Percentiles rank a stretch among this genome's conserved stretches.
phyloP scores from a whole-genome alignment of 805 yeast species.

The Candida namnaoensis region DNA sequence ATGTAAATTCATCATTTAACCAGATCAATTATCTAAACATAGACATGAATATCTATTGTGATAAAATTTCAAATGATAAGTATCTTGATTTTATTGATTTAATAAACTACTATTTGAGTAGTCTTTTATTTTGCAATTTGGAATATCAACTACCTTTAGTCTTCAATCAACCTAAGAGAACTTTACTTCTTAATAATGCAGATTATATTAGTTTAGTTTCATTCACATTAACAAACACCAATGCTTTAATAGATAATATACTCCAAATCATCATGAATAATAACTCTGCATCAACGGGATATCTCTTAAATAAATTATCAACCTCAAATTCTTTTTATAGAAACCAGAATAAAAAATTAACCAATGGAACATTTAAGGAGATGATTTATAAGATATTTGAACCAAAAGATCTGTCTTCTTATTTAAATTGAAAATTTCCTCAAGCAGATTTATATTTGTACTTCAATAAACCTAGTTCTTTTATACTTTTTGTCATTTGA shows the following conservation, averaged over 20 bases:
- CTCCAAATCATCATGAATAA: slow-evolving; percentile 11
- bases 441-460: slow-evolving; percentile 21
- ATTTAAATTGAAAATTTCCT: no score
- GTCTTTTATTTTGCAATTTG: slow-evolving; percentile 20
- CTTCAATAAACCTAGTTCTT: slow-evolving; percentile 15
- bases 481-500: slow-evolving; percentile 5
- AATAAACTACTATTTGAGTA: slow-evolving; percentile 17
- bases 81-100: slow-evolving; percentile 3
- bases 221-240: slow-evolving; percentile 11
- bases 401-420: no score
- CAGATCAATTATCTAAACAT: neutral
- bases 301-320: slow-evolving; percentile 11
- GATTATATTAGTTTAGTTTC: slow-evolving; percentile 16
- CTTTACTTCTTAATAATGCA: slow-evolving; percentile 10
- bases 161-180: slow-evolving; percentile 17
- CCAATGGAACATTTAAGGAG: slow-evolving; percentile 1
- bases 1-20: neutral
- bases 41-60: neutral
- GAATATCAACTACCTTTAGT: slow-evolving; percentile 22
- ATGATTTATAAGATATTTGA: neutral
- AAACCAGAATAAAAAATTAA: slow-evolving; percentile 1
- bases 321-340: slow-evolving; percentile 4
- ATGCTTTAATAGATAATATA: slow-evolving; percentile 12
- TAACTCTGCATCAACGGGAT: slow-evolving; percentile 4
- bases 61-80: neutral